phyloP scores from a whole-genome alignment of 495 filamentous ascomycete genomes.

The Aspergillus sclerotiicarbonarius region DNA sequence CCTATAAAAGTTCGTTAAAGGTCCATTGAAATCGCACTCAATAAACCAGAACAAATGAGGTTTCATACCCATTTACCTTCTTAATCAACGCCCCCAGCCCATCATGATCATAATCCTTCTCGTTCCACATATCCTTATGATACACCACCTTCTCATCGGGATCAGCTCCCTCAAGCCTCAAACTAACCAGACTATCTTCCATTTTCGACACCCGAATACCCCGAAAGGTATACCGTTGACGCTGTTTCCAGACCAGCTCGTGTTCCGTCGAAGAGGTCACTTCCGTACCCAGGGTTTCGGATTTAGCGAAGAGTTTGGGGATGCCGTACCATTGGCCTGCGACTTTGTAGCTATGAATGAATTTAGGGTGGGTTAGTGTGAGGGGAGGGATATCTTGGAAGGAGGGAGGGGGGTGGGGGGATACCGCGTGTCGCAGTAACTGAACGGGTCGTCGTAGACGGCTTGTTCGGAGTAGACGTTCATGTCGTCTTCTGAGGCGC shows the following conservation, averaged over 20 bases:
- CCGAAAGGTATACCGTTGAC: constrained; percentile 1
- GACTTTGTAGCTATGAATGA: constrained; percentile 7
- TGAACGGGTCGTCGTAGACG: constrained; percentile 14
- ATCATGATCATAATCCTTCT: constrained; percentile 8
- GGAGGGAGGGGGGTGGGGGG: too few relatives aligned
- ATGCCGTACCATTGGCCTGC: constrained; percentile 15
- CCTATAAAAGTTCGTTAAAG: too few relatives aligned
- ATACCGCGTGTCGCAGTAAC: constrained; percentile 11
- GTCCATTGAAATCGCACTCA: too few relatives aligned
- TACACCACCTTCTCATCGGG: constrained; percentile 12
- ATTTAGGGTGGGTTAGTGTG: too few relatives aligned
- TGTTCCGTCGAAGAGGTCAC: background rate
- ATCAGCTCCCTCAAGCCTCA: constrained; percentile 3
- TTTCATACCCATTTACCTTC: constrained; percentile 14
- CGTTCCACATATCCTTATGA: constrained; percentile 15
- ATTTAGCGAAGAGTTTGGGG: constrained; percentile 7
- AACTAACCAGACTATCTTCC: constrained; percentile 14
- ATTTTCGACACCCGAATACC: constrained; percentile 1
- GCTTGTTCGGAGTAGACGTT: constrained; percentile 5
- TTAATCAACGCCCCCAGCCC: constrained; percentile 7
- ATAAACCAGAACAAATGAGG: too few relatives aligned
- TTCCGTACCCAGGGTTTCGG: constrained; percentile 10
- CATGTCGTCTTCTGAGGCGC: constrained; percentile 12
- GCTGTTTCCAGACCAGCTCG: constrained; percentile 8
- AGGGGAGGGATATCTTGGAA: too few relatives aligned